Conservation (phyloP, 768 basidiomycete genomes). For the Porpolomopsis calyptriformis region DNA sequence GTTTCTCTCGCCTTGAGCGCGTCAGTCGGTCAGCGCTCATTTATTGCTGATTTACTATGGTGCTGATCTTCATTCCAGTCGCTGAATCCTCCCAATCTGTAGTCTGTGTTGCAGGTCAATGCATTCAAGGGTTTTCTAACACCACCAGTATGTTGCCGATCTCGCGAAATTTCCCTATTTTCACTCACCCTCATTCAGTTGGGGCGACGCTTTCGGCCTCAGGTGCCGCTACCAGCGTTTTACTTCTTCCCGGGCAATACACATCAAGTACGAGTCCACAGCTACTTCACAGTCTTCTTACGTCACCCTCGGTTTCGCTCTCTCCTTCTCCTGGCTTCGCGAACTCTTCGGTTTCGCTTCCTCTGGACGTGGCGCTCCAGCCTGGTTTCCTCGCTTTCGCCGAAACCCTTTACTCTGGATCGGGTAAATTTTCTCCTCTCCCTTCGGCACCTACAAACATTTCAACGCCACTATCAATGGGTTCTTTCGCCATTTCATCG, state of each 20-base stretch:
- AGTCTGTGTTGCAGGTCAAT: conserved; percentile 84
- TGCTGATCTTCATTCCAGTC: conserved; percentile 22
- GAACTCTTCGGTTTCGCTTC: conserved; percentile 43
- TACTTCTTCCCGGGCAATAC: conserved; percentile 71
- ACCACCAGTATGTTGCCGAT: conserved; percentile 39
- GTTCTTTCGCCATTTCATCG: conserved; percentile 57
- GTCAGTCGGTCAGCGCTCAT: conserved; percentile 27
- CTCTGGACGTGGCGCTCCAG: conserved; percentile 54
- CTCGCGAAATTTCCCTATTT: conserved; percentile 2
- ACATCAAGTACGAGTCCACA: conserved; percentile 60
- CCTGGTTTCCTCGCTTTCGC: conserved; percentile 63
- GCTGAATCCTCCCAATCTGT: conserved; percentile 45
- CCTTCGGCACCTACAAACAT: conserved; percentile 39
- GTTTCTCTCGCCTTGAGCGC: conserved; percentile 22
- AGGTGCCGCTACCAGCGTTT: conserved; percentile 41
- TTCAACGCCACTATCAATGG: conserved; percentile 40
- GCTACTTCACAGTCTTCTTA: conserved; percentile 57
- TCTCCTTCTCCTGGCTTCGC: conserved; percentile 53
- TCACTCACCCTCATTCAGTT: conserved; percentile 34
- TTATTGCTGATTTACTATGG: neutral
- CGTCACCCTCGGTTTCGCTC: conserved; percentile 50
- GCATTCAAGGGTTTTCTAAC: conserved; percentile 70
- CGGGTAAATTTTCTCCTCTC: conserved; percentile 47
- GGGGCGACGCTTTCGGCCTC: conserved; percentile 55
- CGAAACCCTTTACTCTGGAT: conserved; percentile 52